Evolutionary conservation across 2,329 filamentous ascomycete species (phyloP).

Genomic region (Ascochyta lentis): DNA sequence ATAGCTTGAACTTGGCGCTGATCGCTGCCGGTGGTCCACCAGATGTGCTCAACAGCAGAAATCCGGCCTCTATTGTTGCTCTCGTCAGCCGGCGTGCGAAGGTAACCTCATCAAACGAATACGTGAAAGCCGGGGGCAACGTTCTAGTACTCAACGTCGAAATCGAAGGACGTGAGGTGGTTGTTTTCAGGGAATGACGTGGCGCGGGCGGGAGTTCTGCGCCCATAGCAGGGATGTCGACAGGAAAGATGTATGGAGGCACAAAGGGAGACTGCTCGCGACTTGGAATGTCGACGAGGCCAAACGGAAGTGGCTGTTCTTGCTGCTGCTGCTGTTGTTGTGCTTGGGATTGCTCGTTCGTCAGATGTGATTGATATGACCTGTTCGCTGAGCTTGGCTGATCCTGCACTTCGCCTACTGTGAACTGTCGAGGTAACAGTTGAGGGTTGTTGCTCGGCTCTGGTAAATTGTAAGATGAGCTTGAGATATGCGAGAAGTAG

Average conservation of each 20-base stretch:
- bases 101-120: constrained; percentile 67
- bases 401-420: constrained; percentile 29
- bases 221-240: constrained; percentile 34
- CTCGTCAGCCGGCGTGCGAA: constrained; percentile 77
- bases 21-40: constrained; percentile 34
- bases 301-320: constrained; percentile 36
- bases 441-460: constrained; percentile 8
- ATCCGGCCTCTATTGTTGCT: constrained; percentile 67
- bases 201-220: constrained; percentile 10
- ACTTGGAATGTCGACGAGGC: constrained; percentile 35
- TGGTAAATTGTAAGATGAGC: constrained; percentile 10
- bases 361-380: neutral
- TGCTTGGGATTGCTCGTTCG: neutral
- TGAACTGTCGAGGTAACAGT: constrained; percentile 24
- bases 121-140: constrained; percentile 56
- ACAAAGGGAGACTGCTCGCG: constrained; percentile 25
- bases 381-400: constrained; percentile 23
- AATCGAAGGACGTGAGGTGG: constrained; percentile 26
- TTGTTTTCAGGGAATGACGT: neutral
- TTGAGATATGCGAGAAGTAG: constrained; percentile 22
- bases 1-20: constrained; percentile 71
- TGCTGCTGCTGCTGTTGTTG: constrained; percentile 6
- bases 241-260: constrained; percentile 29
- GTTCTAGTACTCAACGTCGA: constrained; percentile 24
- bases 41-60: constrained; percentile 62